These are phyloP conservation scores for Corchorus capsularis DNA, from an alignment of 345 rosid genomes.

Conservation along the genomic window DNA sequence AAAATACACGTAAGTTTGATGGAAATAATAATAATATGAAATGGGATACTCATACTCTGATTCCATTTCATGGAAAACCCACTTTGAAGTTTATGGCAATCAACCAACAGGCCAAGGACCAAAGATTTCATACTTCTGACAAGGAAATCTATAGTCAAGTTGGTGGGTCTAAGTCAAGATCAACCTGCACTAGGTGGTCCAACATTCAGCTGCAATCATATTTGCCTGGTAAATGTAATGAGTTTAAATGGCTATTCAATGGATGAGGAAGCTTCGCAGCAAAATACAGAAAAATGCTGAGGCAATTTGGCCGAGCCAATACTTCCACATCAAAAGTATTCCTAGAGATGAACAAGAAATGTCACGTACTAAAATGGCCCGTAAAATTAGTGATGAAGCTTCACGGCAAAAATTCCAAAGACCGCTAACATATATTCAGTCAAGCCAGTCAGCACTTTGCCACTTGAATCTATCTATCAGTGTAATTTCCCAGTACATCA, in stretches of 20 bases:
- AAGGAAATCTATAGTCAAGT: background rate
- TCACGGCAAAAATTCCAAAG: background rate
- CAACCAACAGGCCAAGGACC: background rate
- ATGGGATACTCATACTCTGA: background rate
- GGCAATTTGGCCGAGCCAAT: background rate
- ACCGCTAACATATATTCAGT: background rate
- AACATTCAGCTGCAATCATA: background rate
- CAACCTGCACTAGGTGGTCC: background rate
- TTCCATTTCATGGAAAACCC: background rate
- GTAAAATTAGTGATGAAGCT: background rate
- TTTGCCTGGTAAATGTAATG: background rate
- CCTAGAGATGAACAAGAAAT: background rate
- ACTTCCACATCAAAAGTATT: background rate
- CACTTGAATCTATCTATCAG: too few species aligned
- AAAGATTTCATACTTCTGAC: background rate
- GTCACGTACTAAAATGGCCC: background rate
- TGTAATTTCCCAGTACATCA: background rate
- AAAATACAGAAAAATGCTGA: background rate
- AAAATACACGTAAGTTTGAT: background rate
- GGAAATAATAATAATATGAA: background rate
- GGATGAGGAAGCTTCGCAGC: too few species aligned
- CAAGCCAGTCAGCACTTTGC: background rate
- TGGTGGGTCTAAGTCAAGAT: conserved; percentile 3
- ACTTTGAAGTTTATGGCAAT: background rate
- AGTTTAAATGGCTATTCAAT: background rate